A percentile compares a stretch with the other conserved stretches of the same genome.
These are phyloP conservation scores for Exophiala calicioides DNA, from an alignment of 2,329 filamentous ascomycete species.

Conservation along the genomic window DNA sequence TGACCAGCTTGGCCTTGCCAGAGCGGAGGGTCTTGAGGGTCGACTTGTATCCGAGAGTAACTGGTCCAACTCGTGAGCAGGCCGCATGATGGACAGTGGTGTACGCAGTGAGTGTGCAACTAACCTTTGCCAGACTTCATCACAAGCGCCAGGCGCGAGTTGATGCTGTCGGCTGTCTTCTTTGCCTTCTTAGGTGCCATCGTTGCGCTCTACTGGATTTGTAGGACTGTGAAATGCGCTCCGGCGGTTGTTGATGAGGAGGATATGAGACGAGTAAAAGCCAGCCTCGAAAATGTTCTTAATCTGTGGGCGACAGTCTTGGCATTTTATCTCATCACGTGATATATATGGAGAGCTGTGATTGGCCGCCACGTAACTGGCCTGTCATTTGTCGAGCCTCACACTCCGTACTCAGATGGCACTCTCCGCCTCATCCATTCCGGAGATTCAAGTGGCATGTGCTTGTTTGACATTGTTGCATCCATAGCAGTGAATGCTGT, in stretches of 20 bases:
- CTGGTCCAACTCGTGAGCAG: slow-evolving; percentile 44
- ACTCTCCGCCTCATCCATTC: not conserved
- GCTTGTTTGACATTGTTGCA: slow-evolving; percentile 5
- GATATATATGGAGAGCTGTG: no score
- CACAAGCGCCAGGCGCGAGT: slow-evolving; percentile 68
- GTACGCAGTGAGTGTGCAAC: slow-evolving; percentile 15
- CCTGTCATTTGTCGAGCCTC: not conserved
- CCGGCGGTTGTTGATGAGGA: slow-evolving; percentile 34
- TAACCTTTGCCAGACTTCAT: slow-evolving; percentile 65
- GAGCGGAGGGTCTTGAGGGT: slow-evolving; percentile 87
- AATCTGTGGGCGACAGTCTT: no score
- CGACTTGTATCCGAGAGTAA: slow-evolving; percentile 87
- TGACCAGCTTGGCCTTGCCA: slow-evolving; percentile 98
- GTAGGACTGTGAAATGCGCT: slow-evolving; percentile 38
- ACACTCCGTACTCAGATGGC: no score
- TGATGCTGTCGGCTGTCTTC: slow-evolving; percentile 81
- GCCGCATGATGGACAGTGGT: no score
- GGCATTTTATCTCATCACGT: no score
- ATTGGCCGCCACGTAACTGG: not conserved
- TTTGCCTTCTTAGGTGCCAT: slow-evolving; percentile 70
- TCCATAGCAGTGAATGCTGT: not conserved
- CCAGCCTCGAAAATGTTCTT: no score
- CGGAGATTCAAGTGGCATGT: slow-evolving; percentile 17
- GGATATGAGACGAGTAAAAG: no score
- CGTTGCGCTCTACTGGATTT: slow-evolving; percentile 44